Evolutionary conservation across 2,329 filamentous ascomycete species (phyloP), one percentile per base, ranked within the genome.

Genomic region (Ophiocordyceps polyrhachis-furcata): DNA sequence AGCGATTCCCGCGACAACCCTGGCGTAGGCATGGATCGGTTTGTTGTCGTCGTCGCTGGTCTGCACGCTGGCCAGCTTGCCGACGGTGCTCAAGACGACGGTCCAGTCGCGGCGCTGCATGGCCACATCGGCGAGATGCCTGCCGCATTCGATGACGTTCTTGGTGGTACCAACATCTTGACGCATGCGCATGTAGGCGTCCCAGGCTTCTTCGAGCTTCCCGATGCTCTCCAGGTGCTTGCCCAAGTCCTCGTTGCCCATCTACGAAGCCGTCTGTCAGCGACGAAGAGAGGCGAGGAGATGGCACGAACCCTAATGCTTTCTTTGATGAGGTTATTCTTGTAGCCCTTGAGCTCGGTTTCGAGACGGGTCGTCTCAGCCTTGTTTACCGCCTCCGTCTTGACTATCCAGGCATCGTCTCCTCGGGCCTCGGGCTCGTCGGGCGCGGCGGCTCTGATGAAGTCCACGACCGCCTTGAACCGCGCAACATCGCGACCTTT

Each of bases 241-340:
- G 40, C 86, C 91, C 5, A 96, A 68, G 53, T 96, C 91, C 60
- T 95, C 87, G 54, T 95, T 83, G 41, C 86, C 89, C 79, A 96
- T 95, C 84, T 93, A 52, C 17, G 41, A 17, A 38, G 20, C 40
- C 11, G 42, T 41, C n/a, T 44, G 49, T 53, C 42, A 49, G 45
- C 32, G 25, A 28, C 11, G 40, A 5, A n/a, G 21, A 25, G 19
- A 3, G 19, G 20, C 6, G 13, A 43, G 15, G 31, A 32, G 40
- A 35, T 7, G 4, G 17, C 9, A 45, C 48, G 41, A 69, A 93
- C 87, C 52, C 88, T 67, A 55, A 96, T 94, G 65, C 87, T 95
- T 65, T 98, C 91, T 59, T 95, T 94, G 54, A 98, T 87, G 40
- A 96, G 66, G 55, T 96, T 98, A 58, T 95, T 94, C 64, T 91